Evolutionary conservation across 345 rosid species (phyloP), one percentile per base, ranked within the genome.

Genomic region (Gossypium australe): DNA sequence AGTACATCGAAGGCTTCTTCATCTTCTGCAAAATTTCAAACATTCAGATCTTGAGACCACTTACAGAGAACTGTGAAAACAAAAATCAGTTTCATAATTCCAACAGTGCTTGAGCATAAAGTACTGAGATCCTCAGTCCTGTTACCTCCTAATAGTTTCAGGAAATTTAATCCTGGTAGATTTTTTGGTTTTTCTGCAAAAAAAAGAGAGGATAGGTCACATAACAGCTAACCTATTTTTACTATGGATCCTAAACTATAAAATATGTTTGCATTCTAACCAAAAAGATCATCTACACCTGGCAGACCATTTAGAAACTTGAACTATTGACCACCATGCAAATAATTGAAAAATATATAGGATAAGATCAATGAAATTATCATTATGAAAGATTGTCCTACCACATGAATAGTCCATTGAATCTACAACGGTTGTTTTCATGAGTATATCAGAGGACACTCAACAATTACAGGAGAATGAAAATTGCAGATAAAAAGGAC

Each of bases 1-100:
- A 95, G 82, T 67, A 93, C 87, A 77, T 95, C 99, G n/a, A 95
- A 95, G 71, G 98, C 99, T 48, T 82, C 72, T 76, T 91, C 99
- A 79, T 95, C 92, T 80, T 93, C 98, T 95, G 94, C 87, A 76
- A 34, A 34, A 41, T 71, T 73, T 17, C 20, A 51, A 59, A 79
- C 22, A 75, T 3, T 52, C 57, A 63, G 45, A 49, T 66, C 67
- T 73, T 66, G 66, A 84, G 58, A 18, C 25, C 27, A 41, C 62
- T 68, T 16, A 45, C 45, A 51, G 59, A 18, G 59, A 63, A 49
- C 34, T 25, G 4, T 11, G 12, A 57, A 60, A 67, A 9, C 18
- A 61, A 3, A 73, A 29, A 49, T 63, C 55, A 45, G n/a, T 67
- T 45, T 18, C 9, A 7, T 45, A 44, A 27, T 10, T 38, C 17